These are phyloP conservation scores for Saururus chinensis DNA, from an alignment of 164 flowering plant species.

Conservation along the genomic window DNA sequence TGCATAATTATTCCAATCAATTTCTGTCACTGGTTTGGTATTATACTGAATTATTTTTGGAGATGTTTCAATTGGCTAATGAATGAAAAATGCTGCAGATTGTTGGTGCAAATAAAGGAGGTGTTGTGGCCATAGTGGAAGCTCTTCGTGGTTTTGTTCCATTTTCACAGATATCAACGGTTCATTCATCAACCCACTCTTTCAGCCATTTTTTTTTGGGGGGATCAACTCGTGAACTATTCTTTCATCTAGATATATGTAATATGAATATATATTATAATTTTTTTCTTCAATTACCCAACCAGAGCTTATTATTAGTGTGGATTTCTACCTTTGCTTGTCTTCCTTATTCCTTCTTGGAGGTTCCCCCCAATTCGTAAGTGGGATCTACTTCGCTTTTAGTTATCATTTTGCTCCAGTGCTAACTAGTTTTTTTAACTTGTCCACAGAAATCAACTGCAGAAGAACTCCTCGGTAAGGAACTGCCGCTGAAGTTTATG, in stretches of 20 bases:
- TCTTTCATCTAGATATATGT: too few relatives aligned
- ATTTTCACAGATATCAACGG: slow-evolving; percentile 66
- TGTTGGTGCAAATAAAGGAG: slow-evolving; percentile 82
- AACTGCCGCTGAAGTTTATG: slow-evolving; percentile 83
- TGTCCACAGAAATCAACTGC: slow-evolving; percentile 38
- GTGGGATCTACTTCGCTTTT: background rate
- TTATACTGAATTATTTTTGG: too few relatives aligned
- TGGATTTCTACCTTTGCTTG: too few relatives aligned
- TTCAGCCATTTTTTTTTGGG: too few relatives aligned
- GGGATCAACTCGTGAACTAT: background rate
- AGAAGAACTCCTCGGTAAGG: slow-evolving; percentile 81
- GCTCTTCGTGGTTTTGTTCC: slow-evolving; percentile 92
- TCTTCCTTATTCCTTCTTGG: background rate
- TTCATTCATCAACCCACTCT: slow-evolving; percentile 23
- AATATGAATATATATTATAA: too few relatives aligned
- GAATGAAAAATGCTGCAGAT: slow-evolving; percentile 28
- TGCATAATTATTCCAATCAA: background rate
- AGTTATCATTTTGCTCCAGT: background rate
- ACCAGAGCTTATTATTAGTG: too few relatives aligned
- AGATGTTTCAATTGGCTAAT: too few relatives aligned
- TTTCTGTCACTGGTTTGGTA: background rate
- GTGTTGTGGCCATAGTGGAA: slow-evolving; percentile 81
- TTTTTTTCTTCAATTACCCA: too few relatives aligned
- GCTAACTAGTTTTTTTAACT: background rate
- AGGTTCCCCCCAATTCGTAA: background rate